Conservation (phyloP, 2,329 filamentous ascomycete species). For the Hypoxylon sp. region DNA sequence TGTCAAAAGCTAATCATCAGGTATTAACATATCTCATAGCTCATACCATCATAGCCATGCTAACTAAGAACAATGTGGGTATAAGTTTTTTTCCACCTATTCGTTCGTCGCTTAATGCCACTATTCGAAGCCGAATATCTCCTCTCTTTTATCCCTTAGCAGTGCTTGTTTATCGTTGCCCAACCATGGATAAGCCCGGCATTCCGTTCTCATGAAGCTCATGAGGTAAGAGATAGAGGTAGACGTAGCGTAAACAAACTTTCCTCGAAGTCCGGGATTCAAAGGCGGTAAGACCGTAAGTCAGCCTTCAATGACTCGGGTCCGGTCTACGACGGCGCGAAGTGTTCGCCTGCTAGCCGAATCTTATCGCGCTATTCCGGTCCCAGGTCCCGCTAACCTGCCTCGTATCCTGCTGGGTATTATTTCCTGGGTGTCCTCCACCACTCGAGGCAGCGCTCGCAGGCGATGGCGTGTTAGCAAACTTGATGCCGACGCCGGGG, state of each 20-base stretch:
- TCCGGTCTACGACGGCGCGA: conserved; percentile 33
- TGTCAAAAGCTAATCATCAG: neutral
- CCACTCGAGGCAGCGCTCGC: conserved; percentile 3
- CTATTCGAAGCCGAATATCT: neutral
- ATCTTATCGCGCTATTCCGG: conserved; percentile 67
- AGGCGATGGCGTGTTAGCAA: conserved; percentile 65
- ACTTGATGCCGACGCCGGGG: conserved; percentile 85
- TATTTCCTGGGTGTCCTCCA: conserved; percentile 34
- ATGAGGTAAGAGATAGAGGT: no score
- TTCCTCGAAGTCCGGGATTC: neutral
- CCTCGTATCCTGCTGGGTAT: conserved; percentile 49
- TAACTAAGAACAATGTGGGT: neutral
- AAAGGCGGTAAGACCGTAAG: neutral
- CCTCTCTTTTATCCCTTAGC: neutral
- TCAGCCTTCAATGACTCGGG: neutral
- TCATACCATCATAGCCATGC: neutral
- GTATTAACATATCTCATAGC: neutral
- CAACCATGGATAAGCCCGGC: neutral
- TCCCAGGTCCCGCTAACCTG: conserved; percentile 68
- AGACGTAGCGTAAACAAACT: neutral
- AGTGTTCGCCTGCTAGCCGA: conserved; percentile 58
- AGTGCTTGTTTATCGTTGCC: neutral
- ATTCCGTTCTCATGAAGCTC: neutral
- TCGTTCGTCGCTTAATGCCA: neutral
- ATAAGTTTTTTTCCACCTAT: neutral